phyloP scores from a whole-genome alignment of 352 stramenopile species.

The Pythium dissimile region DNA sequence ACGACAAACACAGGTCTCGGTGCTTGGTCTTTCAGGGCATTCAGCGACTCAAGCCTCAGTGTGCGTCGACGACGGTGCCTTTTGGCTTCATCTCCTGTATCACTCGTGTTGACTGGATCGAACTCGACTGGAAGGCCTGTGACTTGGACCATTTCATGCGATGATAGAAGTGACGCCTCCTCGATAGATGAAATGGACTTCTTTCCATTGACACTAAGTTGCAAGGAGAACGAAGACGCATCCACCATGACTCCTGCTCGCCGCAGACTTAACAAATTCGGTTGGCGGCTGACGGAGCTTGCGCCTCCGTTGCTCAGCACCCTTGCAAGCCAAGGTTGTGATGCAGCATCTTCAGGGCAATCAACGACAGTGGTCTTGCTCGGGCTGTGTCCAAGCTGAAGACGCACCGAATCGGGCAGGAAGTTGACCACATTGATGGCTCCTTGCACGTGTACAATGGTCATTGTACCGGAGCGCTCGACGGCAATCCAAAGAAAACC shows the following conservation, averaged over 20 bases:
- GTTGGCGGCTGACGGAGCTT: neutral
- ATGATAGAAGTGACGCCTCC: neutral
- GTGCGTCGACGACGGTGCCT: too few species aligned
- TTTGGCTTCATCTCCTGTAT: neutral
- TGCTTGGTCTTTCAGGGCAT: neutral
- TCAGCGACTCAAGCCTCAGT: neutral
- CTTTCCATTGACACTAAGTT: neutral
- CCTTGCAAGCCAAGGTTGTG: neutral
- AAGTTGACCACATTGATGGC: slow-evolving; percentile 10
- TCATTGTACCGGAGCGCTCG: slow-evolving; percentile 51
- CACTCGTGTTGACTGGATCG: slow-evolving; percentile 47
- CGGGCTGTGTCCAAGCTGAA: neutral
- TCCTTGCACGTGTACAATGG: slow-evolving; percentile 46
- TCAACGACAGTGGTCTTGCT: neutral
- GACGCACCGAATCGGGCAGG: neutral
- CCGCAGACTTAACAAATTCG: neutral
- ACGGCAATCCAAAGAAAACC: slow-evolving; percentile 75
- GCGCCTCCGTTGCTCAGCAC: neutral
- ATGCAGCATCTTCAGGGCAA: neutral
- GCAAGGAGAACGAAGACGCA: neutral
- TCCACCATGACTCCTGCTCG: slow-evolving; percentile 5
- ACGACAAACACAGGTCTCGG: neutral
- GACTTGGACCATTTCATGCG: slow-evolving; percentile 8
- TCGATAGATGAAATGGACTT: neutral
- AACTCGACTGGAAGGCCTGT: slow-evolving; percentile 38